phyloP scores from a whole-genome alignment of 139 green algal genomes.

The Pycnococcus provasolii region DNA sequence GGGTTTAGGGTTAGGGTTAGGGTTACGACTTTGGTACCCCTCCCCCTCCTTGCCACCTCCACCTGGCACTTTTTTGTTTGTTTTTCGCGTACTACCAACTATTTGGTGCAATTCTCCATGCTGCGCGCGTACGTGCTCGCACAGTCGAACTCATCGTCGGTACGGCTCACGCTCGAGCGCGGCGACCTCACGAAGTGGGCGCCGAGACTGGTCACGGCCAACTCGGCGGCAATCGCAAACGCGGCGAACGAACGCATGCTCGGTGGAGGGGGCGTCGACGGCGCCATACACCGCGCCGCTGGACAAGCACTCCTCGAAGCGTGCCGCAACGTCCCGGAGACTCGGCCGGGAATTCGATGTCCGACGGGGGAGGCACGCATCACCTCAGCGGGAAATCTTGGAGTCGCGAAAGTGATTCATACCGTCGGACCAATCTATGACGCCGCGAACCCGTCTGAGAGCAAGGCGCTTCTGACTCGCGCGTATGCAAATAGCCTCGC shows the following conservation, averaged over 20 bases:
- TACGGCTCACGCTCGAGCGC: too few relatives aligned
- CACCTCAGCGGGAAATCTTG: slow-evolving; percentile 48
- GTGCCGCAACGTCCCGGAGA: slow-evolving; percentile 49
- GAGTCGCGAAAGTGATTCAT: slow-evolving; percentile 72
- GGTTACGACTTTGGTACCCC: too few relatives aligned
- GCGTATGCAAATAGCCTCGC: slow-evolving; percentile 51
- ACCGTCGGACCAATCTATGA: slow-evolving; percentile 74
- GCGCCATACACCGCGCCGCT: slow-evolving; percentile 72
- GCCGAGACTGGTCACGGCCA: too few relatives aligned
- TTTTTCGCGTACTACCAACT: too few relatives aligned
- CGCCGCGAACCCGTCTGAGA: slow-evolving; percentile 16
- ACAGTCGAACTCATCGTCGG: too few relatives aligned
- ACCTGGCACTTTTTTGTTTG: too few relatives aligned
- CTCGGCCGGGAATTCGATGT: slow-evolving; percentile 21
- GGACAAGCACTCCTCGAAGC: slow-evolving; percentile 53
- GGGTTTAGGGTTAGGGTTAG: too few relatives aligned
- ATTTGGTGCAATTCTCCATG: too few relatives aligned
- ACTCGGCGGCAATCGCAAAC: slow-evolving; percentile 10
- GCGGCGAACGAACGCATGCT: slow-evolving; percentile 70
- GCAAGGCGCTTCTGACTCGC: slow-evolving; percentile 42
- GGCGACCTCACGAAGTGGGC: slow-evolving; percentile 2
- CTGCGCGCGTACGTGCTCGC: too few relatives aligned
- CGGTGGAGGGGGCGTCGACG: slow-evolving; percentile 75
- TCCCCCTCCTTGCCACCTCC: too few relatives aligned
- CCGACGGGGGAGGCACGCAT: slow-evolving; percentile 35